Evolutionary conservation across 805 yeast genomes (phyloP).

Genomic region (Barnettozyma californica): DNA sequence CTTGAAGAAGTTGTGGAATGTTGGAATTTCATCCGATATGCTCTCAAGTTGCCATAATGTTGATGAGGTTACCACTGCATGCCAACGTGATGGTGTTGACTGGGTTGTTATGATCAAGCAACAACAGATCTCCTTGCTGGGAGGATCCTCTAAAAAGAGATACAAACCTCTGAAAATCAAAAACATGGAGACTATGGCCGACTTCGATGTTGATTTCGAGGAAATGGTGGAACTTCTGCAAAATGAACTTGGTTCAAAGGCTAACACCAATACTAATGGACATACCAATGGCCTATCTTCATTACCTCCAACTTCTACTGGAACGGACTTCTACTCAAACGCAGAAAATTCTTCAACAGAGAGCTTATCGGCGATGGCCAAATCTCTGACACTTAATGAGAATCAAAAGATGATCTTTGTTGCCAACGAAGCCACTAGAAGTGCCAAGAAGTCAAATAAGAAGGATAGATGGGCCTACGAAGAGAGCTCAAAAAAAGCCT

Average conservation of each 20-base stretch:
- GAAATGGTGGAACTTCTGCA: conserved; percentile 52
- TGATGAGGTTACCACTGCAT: conserved; percentile 64
- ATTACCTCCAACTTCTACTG: conserved; percentile 9
- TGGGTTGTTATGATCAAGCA: conserved; percentile 80
- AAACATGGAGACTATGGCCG: conserved; percentile 54
- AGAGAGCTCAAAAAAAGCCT: conserved; percentile 62
- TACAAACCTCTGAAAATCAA: conserved; percentile 76
- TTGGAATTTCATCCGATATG: conserved; percentile 75
- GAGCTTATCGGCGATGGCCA: conserved; percentile 20
- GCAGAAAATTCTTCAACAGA: conserved; percentile 19
- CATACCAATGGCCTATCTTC: neutral
- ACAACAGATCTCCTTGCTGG: conserved; percentile 28
- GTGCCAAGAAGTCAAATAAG: conserved; percentile 68
- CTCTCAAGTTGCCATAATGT: conserved; percentile 38
- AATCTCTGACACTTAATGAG: conserved; percentile 26
- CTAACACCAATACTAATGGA: neutral
- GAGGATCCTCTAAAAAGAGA: conserved; percentile 35
- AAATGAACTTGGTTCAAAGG: conserved; percentile 20
- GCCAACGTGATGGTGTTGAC: conserved; percentile 63
- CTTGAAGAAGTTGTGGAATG: conserved; percentile 63
- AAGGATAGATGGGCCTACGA: conserved; percentile 74
- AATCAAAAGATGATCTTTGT: conserved; percentile 60
- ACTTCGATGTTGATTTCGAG: conserved; percentile 65
- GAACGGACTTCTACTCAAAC: conserved; percentile 19
- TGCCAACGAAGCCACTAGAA: conserved; percentile 76